A percentile compares a stretch with the other conserved stretches of the same genome.
phyloP scores from a whole-genome alignment of 495 filamentous ascomycete genomes.

The Aspergillus olivimuriae region DNA sequence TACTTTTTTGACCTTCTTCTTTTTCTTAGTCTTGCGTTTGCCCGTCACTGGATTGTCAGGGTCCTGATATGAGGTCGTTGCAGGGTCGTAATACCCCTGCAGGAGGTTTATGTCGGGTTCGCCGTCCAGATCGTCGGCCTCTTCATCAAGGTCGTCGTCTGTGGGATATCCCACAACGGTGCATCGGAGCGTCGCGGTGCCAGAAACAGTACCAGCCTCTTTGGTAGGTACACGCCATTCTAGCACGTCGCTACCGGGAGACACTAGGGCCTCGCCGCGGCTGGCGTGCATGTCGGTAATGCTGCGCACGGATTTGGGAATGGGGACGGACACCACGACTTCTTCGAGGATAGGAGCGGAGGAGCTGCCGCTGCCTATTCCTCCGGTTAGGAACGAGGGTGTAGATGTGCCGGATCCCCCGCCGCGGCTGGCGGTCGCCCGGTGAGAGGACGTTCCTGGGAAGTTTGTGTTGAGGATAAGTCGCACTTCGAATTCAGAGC shows the following conservation, averaged over 20 bases:
- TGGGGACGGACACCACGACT: slow-evolving; percentile 70
- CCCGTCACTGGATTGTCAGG: slow-evolving; percentile 13
- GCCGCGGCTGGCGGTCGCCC: slow-evolving; percentile 26
- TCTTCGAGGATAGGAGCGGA: slow-evolving; percentile 65
- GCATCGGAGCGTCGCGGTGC: slow-evolving; percentile 70
- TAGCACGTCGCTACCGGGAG: slow-evolving; percentile 59
- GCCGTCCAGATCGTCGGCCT: slow-evolving; percentile 34
- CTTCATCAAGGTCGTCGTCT: slow-evolving; percentile 55
- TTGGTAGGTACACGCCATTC: slow-evolving; percentile 81
- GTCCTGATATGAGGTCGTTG: slow-evolving; percentile 38
- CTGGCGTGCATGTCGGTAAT: slow-evolving; percentile 78
- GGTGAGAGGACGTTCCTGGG: slow-evolving; percentile 33
- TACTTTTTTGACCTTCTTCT: slow-evolving; percentile 33
- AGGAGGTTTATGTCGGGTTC: slow-evolving; percentile 38
- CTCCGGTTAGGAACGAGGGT: slow-evolving; percentile 55
- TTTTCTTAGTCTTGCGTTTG: slow-evolving; percentile 35
- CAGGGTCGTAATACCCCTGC: slow-evolving; percentile 52
- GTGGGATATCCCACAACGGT: slow-evolving; percentile 60
- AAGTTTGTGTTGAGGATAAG: slow-evolving; percentile 64
- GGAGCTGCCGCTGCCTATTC: slow-evolving; percentile 41
- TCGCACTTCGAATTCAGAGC: slow-evolving; percentile 84
- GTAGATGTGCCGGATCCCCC: slow-evolving; percentile 49
- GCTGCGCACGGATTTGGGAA: slow-evolving; percentile 76
- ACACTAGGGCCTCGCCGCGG: slow-evolving; percentile 78
- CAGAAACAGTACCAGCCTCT: slow-evolving; percentile 51